phyloP scores from a whole-genome alignment of 352 stramenopile genomes.

The Aphanomyces invadans region DNA sequence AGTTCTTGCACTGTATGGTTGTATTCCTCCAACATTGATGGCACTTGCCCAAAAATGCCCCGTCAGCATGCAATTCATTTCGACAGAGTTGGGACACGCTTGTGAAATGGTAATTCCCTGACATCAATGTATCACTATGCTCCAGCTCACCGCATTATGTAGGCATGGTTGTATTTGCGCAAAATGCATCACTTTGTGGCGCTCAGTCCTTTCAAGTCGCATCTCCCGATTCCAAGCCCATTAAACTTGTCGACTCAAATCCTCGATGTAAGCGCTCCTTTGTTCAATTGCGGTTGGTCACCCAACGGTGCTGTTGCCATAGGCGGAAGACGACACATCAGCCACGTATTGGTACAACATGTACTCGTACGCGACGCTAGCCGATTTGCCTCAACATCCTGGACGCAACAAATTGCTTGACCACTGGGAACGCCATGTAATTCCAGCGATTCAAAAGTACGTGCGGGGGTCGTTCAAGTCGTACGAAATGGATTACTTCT shows the following conservation, averaged over 20 bases:
- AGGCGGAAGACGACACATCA: constrained; percentile 15
- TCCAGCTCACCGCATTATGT: background rate
- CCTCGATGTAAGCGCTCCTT: background rate
- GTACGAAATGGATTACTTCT: constrained; percentile 85
- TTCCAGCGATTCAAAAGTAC: constrained; percentile 74
- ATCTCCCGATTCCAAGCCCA: background rate
- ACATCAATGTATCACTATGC: background rate
- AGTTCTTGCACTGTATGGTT: constrained; percentile 50
- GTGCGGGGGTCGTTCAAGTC: constrained; percentile 76
- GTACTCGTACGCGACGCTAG: constrained; percentile 54
- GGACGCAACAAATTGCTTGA: constrained; percentile 74
- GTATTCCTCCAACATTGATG: constrained; percentile 49
- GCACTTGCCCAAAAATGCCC: constrained; percentile 52
- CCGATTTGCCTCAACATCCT: constrained; percentile 56
- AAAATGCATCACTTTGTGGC: constrained; percentile 17
- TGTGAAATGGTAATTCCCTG: constrained; percentile 5
- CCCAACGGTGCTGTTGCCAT: too few relatives aligned
- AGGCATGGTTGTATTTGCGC: constrained; percentile 4
- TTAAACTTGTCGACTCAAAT: background rate
- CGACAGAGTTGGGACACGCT: background rate
- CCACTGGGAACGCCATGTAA: constrained; percentile 81
- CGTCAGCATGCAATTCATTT: background rate
- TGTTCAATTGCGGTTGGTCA: too few relatives aligned
- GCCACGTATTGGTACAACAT: constrained; percentile 53
- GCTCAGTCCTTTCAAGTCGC: background rate